These are phyloP conservation scores for Colletotrichum sp. DNA, from an alignment of 2,329 filamentous ascomycete species.

Conservation along the genomic window DNA sequence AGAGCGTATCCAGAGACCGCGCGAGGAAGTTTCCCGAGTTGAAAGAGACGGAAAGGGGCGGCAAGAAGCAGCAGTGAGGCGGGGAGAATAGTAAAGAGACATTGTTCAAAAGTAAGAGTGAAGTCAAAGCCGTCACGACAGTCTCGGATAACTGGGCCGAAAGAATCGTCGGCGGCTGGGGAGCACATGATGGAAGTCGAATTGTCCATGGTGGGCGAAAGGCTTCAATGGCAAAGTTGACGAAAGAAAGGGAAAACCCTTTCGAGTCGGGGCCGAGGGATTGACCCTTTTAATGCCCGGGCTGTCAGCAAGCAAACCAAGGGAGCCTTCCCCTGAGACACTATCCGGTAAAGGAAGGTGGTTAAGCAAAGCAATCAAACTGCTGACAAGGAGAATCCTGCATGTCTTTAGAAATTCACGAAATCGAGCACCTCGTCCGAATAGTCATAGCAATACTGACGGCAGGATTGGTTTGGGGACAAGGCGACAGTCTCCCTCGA, in stretches of 20 bases:
- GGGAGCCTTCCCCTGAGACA: neutral
- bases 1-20: constrained; percentile 28
- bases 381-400: neutral
- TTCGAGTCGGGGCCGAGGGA: neutral
- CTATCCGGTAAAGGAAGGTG: constrained; percentile 8
- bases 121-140: constrained; percentile 29
- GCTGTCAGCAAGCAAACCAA: neutral
- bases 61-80: constrained; percentile 32
- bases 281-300: neutral
- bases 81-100: constrained; percentile 30
- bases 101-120: constrained; percentile 34
- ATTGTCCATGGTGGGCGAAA: neutral
- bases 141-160: constrained; percentile 27
- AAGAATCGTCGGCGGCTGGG: constrained; percentile 17
- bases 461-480: neutral
- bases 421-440: neutral
- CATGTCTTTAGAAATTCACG: neutral
- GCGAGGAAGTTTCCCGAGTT: constrained; percentile 27
- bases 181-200: constrained; percentile 2
- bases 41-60: constrained; percentile 33
- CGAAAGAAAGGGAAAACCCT: rapidly evolving
- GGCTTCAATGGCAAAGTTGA: neutral
- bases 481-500: neutral
- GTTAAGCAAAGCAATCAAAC: constrained; percentile 1
- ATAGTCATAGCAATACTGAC: neutral